Conservation (phyloP, 179 eudicot species). For the Heliamphora pulchella region DNA sequence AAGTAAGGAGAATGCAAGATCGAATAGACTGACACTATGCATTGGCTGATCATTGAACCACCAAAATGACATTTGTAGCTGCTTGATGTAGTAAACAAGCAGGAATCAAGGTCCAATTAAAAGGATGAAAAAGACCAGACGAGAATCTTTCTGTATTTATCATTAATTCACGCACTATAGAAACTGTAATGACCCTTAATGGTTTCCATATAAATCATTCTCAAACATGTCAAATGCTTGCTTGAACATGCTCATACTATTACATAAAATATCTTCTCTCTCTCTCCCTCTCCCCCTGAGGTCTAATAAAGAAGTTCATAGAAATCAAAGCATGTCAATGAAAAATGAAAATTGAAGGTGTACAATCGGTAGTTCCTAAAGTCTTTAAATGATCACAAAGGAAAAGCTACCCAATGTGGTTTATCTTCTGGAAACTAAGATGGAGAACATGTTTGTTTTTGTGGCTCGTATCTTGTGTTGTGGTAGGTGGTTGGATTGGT, state of each 20-base stretch:
- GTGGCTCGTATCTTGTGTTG: no score
- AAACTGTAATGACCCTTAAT: not conserved
- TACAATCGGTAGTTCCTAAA: not conserved
- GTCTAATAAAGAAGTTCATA: not conserved
- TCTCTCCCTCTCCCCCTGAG: no score
- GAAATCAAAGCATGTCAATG: not conserved
- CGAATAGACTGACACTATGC: not conserved
- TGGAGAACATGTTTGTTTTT: no score
- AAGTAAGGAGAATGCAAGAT: slow-evolving; percentile 9
- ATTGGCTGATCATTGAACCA: not conserved
- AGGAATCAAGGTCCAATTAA: not conserved
- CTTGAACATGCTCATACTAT: slow-evolving; percentile 1
- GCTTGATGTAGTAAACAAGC: slow-evolving; percentile 5
- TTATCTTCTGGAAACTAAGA: no score
- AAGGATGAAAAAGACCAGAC: not conserved
- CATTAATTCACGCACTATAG: not conserved
- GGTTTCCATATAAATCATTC: not conserved
- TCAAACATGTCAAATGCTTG: not conserved
- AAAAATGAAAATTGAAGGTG: not conserved
- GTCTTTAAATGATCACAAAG: no score
- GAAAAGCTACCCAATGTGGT: no score
- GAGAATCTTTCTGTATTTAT: not conserved
- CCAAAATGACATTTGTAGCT: slow-evolving; percentile 3
- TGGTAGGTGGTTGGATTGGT: no score
- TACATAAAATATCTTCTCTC: not conserved